A percentile compares a stretch with the other conserved stretches of the same genome.
Evolutionary conservation across 169 alveolate species (phyloP).

Genomic region (Haemoproteus tartakovskyi): DNA sequence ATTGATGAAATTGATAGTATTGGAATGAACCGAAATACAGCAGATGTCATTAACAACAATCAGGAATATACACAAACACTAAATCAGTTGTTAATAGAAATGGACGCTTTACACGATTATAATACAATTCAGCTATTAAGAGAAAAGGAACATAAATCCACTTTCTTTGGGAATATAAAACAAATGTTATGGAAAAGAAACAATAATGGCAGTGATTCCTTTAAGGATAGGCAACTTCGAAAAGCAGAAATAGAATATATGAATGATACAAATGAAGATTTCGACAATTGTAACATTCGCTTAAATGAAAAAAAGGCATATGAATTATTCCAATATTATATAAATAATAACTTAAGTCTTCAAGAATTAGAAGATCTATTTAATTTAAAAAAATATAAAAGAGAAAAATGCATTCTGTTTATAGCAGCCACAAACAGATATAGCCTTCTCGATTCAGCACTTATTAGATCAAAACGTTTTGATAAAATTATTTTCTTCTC

Average conservation of each 20-base stretch:
- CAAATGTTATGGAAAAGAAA: no score
- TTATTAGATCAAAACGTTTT: conserved; percentile 38
- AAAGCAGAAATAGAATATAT: background rate
- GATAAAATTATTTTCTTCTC: conserved; percentile 38
- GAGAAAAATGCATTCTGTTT: conserved; percentile 17
- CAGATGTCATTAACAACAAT: background rate
- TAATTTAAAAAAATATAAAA: conserved; percentile 16
- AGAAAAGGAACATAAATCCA: background rate
- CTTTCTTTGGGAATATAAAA: no score
- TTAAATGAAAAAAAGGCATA: conserved; percentile 3
- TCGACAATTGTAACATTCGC: background rate
- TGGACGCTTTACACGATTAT: conserved; percentile 50
- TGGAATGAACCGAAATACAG: conserved; percentile 9
- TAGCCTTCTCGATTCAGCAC: conserved; percentile 21
- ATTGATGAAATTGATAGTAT: conserved; percentile 60
- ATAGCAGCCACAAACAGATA: conserved; percentile 62
- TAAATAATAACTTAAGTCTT: conserved; percentile 17
- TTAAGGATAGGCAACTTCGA: background rate
- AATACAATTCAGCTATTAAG: conserved; percentile 2
- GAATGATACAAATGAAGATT: background rate
- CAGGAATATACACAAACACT: conserved; percentile 57
- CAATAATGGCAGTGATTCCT: no score
- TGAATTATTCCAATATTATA: conserved; percentile 35
- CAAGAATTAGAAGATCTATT: conserved; percentile 30
- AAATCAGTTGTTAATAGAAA: conserved; percentile 41